These are phyloP conservation scores for Xylaria sp. DNA, from an alignment of 2,329 filamentous ascomycete genomes.

Conservation along the genomic window DNA sequence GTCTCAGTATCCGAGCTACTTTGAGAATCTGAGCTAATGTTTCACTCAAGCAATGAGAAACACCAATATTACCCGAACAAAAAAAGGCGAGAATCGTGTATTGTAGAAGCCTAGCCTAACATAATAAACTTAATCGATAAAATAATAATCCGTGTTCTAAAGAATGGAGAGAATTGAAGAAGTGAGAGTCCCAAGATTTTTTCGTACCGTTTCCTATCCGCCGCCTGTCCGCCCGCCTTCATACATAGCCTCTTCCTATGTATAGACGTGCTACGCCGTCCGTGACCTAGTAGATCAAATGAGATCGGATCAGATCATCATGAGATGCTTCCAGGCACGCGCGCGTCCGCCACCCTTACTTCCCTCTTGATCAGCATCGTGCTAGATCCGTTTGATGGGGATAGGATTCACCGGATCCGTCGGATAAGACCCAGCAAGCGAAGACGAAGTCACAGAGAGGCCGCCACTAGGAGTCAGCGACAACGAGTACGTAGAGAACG, in stretches of 20 bases:
- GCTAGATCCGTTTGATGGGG: neutral
- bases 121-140: neutral
- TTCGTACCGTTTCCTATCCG: neutral
- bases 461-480: constrained; percentile 1
- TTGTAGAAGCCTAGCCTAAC: neutral
- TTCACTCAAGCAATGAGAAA: neutral
- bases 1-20: too few relatives aligned
- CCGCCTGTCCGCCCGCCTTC: neutral
- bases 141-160: constrained; percentile 3
- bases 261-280: too few relatives aligned
- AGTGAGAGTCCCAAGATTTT: neutral
- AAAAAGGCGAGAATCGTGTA: neutral
- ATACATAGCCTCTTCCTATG: too few relatives aligned
- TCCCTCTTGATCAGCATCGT: neutral
- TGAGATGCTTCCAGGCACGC: constrained; percentile 2
- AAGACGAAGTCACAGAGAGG: neutral
- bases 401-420: constrained; percentile 1
- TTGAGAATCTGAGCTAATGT: neutral
- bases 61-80: neutral
- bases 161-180: constrained; percentile 24
- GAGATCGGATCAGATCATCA: constrained; percentile 19
- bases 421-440: constrained; percentile 14
- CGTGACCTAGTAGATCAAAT: too few relatives aligned
- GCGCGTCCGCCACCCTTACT: neutral
- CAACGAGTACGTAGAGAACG: constrained; percentile 16